phyloP scores from a whole-genome alignment of 768 basidiomycete species.

The Calocybe indica region DNA sequence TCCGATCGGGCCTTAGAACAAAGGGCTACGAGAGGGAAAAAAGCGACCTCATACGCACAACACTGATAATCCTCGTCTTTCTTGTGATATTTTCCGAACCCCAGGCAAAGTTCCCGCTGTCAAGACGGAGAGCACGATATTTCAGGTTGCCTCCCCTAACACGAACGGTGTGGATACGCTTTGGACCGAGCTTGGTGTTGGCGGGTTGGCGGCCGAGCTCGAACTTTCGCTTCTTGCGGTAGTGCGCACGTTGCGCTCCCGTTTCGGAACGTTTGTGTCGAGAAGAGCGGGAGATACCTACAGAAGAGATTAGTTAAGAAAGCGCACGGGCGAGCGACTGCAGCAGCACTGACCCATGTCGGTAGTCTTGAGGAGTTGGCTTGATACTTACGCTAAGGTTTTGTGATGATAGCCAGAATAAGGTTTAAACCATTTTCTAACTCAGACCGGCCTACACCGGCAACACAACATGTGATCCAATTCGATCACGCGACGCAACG shows the following conservation, averaged over 20 bases:
- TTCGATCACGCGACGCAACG: too few species aligned
- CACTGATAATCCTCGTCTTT: conserved; percentile 95
- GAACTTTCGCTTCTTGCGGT: conserved; percentile 99
- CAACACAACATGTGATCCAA: not conserved
- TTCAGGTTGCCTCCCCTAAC: conserved; percentile 95
- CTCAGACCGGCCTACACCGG: conserved; percentile 31
- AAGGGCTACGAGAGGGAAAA: not conserved
- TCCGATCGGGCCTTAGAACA: not conserved
- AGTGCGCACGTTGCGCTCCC: conserved; percentile 88
- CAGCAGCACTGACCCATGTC: conserved; percentile 65
- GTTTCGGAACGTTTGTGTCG: conserved; percentile 96
- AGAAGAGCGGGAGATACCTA: conserved; percentile 96
- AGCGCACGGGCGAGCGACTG: conserved; percentile 7
- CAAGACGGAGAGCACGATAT: conserved; percentile 93
- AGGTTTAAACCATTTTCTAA: conserved; percentile 34
- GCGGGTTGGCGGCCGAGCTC: conserved; percentile 98
- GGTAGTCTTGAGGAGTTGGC: conserved; percentile 65
- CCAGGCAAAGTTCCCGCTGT: conserved; percentile 98
- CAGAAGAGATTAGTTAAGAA: conserved; percentile 4
- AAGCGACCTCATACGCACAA: conserved; percentile 53
- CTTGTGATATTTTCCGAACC: conserved; percentile 88
- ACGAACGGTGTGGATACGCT: conserved; percentile 94
- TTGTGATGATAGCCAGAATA: conserved; percentile 50
- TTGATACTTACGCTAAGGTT: conserved; percentile 36
- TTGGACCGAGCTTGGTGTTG: conserved; percentile 92